Base-by-base conservation (phyloP, 257 asterid genomes). In the Solanum corneliomulleri region DNA sequence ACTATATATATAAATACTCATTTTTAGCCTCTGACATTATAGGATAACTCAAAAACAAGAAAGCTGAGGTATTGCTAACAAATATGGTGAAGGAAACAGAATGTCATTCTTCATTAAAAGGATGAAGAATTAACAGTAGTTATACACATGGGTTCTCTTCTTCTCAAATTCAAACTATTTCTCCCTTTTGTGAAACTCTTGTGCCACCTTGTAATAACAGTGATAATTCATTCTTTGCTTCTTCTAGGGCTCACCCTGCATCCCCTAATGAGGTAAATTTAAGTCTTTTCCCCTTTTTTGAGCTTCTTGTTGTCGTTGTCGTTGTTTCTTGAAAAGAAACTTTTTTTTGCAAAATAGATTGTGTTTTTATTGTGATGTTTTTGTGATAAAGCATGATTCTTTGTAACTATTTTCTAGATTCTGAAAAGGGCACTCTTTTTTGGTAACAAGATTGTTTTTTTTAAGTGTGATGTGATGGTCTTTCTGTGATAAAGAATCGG, bases 141-240 rank as follows among this genome's bases (percentile, higher is more conserved):
- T 27, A 27, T 27, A 27, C 27, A 27, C 27, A 27, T 27, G 27
- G 27, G 27, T 27, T 27, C 27, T 27, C 27, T 27, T 27, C 27
- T 27, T 27, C 27, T 27, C 27, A 27, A 27, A 27, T 27, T 27
- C 27, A 27, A 27, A 27, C 98, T 81, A 45, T 95, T 71, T 33
- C 95, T 56, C 92, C 98, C 87, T 75, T 93, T 9, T 95, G 95
- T 90, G 94, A 93, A 81, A 88, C 98, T 72, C 90, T 97, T 83
- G 89, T 94, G 14, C 99, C 99, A 87, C 93, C 69, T 25, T 47
- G 47, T 66, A 66, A 39, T 20, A 27, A 86, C 86, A 64, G 75
- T 64, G 31, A 64, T 11, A 64, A 64, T 39, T 89, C 90, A 14
- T 92, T 89, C 83, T 89, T 81, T 92, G 52, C 84, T 9, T 81